Base-by-base conservation (phyloP, 2,329 filamentous ascomycete species). In the Curvularia verruculosa region DNA sequence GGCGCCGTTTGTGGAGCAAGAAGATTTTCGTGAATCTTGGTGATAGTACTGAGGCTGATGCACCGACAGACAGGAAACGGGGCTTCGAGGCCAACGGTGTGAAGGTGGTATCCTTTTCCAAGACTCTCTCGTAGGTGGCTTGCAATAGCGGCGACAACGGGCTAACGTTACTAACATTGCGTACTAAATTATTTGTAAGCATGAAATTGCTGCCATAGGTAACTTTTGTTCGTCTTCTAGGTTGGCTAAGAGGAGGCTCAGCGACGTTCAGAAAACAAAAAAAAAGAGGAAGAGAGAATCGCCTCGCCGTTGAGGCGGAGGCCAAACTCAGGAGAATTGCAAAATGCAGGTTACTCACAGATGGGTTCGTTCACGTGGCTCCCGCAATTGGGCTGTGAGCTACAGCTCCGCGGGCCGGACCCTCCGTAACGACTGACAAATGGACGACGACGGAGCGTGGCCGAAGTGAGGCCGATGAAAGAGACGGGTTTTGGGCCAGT, bases 401-500 rank as follows among this genome's bases (percentile, higher is more conserved):
- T 64, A 63, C 59, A 64, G 59, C 24, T 56, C 49, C 49, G 58
- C 63, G 63, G 63, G 53, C 57, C 61, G 59, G 49, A 58, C 54
- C 49, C 58, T 64, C 58, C 40, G 64, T 34, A 12, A 44, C 36
- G 15, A 41, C 43, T 52, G 49, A 53, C 44, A 46, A 51, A 58
- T 60, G 50, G 23, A 52, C 47, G 44, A n/a, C 15, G 34, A 37
- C 36, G 54, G 26, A 49, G 18, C n/a, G 18, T 56, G 53, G 53
- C 48, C 47, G 48, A 56, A 29, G 43, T 56, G 24, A 39, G 15
- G 24, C 56, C 49, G 56, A 45, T 19, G 28, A 21, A 52, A 52
- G 34, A 31, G 29, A 47, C 45, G 24, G 18, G 4, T 29, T 49
- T 45, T 55, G 28, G 43, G 55, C 19, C 51, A 54, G 19, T 4